A percentile compares a stretch with the other conserved stretches of the same genome.
Evolutionary conservation across 345 rosid species (phyloP).

Genomic region (Brassica carinata): DNA sequence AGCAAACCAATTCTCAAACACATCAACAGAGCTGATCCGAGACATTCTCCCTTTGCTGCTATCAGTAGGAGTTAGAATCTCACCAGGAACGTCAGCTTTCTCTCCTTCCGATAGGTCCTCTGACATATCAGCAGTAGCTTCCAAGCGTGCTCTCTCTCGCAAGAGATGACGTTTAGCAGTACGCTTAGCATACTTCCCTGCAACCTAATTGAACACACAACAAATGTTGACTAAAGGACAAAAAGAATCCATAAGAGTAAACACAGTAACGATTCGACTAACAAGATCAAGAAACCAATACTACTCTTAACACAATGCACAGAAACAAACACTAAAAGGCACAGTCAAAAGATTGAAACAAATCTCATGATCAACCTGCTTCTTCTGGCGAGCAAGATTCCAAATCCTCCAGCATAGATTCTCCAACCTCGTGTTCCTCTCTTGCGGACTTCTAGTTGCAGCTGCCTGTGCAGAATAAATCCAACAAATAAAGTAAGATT

Average conservation of each 20-base stretch:
- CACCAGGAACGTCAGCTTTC: slow-evolving; percentile 57
- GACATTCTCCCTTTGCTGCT: slow-evolving; percentile 53
- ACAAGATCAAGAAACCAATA: neutral
- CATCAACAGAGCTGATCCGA: slow-evolving; percentile 61
- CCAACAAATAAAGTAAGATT: no score
- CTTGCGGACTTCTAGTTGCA: slow-evolving; percentile 75
- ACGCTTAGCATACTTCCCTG: slow-evolving; percentile 64
- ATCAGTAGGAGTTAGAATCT: slow-evolving; percentile 55
- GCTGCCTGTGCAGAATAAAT: slow-evolving; percentile 51
- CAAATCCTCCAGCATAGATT: slow-evolving; percentile 88
- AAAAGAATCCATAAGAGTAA: neutral
- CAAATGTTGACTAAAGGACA: neutral
- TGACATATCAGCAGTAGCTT: slow-evolving; percentile 77
- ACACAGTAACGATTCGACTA: neutral
- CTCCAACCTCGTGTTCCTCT: slow-evolving; percentile 82
- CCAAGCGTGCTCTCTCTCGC: slow-evolving; percentile 69
- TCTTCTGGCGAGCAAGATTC: slow-evolving; percentile 85
- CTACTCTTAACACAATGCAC: no score
- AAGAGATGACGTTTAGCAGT: slow-evolving; percentile 60
- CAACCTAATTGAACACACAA: slow-evolving; percentile 48
- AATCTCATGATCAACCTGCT: slow-evolving; percentile 49
- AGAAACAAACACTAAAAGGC: no score
- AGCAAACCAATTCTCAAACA: slow-evolving; percentile 64
- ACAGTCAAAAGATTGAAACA: neutral
- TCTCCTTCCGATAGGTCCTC: slow-evolving; percentile 83